Evolutionary conservation across 179 eudicot species (phyloP).

Genomic region (Pouteria campechiana): DNA sequence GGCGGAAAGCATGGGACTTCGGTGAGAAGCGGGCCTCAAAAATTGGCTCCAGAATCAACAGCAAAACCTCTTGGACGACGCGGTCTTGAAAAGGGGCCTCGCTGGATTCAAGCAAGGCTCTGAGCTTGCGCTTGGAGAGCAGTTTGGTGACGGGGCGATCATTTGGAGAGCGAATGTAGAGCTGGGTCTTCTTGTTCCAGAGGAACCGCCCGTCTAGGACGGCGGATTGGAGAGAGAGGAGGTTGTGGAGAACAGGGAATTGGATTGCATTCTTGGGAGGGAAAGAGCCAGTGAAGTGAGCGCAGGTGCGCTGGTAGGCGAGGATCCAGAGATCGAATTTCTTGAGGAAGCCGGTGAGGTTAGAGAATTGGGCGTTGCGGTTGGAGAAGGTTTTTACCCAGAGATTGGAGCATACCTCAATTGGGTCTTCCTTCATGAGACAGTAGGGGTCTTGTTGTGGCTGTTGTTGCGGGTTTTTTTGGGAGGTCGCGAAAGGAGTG

Average conservation of each 20-base stretch:
- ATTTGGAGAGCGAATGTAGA: conserved; percentile 28
- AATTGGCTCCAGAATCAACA: conserved; percentile 76
- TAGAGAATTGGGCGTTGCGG: conserved; percentile 25
- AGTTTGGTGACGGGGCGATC: conserved; percentile 22
- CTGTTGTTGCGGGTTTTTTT: not conserved
- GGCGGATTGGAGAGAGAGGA: conserved; percentile 57
- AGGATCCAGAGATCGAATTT: conserved; percentile 76
- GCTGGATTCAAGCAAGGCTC: conserved; percentile 13
- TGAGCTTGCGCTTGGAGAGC: conserved; percentile 30
- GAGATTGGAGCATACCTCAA: conserved; percentile 45
- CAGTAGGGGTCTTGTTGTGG: conserved; percentile 36
- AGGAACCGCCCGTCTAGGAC: conserved; percentile 39
- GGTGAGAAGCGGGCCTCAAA: conserved; percentile 73
- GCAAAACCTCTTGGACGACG: conserved; percentile 67
- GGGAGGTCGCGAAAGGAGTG: no score
- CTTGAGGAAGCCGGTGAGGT: conserved; percentile 73
- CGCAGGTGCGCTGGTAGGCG: conserved; percentile 76
- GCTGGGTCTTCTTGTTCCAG: conserved; percentile 40
- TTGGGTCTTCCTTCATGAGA: conserved; percentile 64
- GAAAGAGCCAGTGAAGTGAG: conserved; percentile 60
- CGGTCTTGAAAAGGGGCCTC: conserved; percentile 56
- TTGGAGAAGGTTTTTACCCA: conserved; percentile 60
- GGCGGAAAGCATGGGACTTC: conserved; percentile 72
- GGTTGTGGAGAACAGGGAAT: conserved; percentile 25
- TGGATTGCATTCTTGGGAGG: conserved; percentile 49